Conservation (phyloP, 2,329 filamentous ascomycete genomes). For the Cryoendolithus antarcticus region DNA sequence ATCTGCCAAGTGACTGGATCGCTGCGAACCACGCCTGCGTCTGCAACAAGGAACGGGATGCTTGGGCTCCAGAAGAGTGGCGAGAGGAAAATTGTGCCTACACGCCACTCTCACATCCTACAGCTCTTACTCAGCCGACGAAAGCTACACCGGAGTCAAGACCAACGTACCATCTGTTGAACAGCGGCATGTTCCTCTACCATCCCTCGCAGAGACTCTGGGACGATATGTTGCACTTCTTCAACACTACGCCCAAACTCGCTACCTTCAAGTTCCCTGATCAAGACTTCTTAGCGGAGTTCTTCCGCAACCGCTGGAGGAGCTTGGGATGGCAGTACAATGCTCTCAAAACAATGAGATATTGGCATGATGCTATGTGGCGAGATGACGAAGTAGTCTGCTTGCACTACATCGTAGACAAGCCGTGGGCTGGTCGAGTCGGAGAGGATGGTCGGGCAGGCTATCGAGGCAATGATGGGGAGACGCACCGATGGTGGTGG, state of each 20-base stretch:
- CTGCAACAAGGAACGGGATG: conserved; percentile 39
- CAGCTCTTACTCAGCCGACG: conserved; percentile 23
- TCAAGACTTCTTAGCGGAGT: conserved; percentile 41
- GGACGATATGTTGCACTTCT: conserved; percentile 28
- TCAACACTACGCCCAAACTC: conserved; percentile 28
- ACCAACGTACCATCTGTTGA: conserved; percentile 35
- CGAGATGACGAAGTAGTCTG: conserved; percentile 35
- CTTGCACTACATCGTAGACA: conserved; percentile 44
- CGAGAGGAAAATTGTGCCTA: conserved; percentile 37
- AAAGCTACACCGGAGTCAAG: conserved; percentile 19
- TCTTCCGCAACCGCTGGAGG: conserved; percentile 34
- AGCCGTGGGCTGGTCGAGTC: conserved; percentile 39
- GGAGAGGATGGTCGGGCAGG: conserved; percentile 32
- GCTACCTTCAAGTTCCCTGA: conserved; percentile 39
- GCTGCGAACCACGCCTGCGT: conserved; percentile 40
- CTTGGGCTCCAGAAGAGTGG: conserved; percentile 41
- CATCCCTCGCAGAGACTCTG: conserved; percentile 29
- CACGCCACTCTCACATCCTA: conserved; percentile 28
- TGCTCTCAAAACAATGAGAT: conserved; percentile 42
- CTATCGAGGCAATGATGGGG: conserved; percentile 39
- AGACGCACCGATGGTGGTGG: conserved; percentile 44
- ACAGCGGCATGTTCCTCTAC: conserved; percentile 42
- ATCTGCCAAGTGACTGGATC: conserved; percentile 31
- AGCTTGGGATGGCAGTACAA: conserved; percentile 39
- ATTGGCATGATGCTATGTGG: conserved; percentile 42